Evolutionary conservation across 108 stramenopile genomes (phyloP), one percentile per base, ranked within the genome.

Genomic region (Nitzschia sp.): DNA sequence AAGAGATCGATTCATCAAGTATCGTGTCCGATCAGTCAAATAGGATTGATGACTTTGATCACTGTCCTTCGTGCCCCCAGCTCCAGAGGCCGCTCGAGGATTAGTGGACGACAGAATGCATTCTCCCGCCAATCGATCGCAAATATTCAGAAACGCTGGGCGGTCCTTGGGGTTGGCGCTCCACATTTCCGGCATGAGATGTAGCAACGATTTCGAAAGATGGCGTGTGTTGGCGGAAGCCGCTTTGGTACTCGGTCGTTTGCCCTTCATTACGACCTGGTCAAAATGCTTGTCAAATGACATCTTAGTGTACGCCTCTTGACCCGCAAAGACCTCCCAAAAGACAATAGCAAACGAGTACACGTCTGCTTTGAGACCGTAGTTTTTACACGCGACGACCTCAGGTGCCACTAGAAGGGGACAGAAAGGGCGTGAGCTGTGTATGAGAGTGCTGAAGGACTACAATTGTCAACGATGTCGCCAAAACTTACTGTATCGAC

Each of bases 341-440:
- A 80, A 60, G 19, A 84, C 24, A 24, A 84, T 80, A 2, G 64
- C 46, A 54, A 69, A 84, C 5, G 72, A 74, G 54, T 66, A 84
- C 1, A 80, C 76, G 59, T 84, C 83, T 15, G 76, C 83, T 1
- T 55, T 21, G 21, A 80, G 55, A 4, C 79, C 79, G 49, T 84
- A 84, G 15, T 72, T 49, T 25, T 66, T 59, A 51, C 74, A 82
- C 2, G 68, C 29, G 18, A 77, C 72, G 13, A 86, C 85, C 56
- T 91, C 90, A 0, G 90, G 90, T 9, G 83, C 78, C 89, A 87
- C 19, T 77, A 35, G 28, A 45, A 59, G 18, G 35, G 19, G n/a
- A 11, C 5, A 11, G 28, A 18, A 28, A 11, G 30, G 56, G 30
- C 21, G n/a, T 18, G 5, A 13, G 28, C n/a, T 58, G 8, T 29